Evolutionary conservation across 2,329 filamentous ascomycete genomes (phyloP), one percentile per base, ranked within the genome.

Genomic region (Gyromitra esculenta): DNA sequence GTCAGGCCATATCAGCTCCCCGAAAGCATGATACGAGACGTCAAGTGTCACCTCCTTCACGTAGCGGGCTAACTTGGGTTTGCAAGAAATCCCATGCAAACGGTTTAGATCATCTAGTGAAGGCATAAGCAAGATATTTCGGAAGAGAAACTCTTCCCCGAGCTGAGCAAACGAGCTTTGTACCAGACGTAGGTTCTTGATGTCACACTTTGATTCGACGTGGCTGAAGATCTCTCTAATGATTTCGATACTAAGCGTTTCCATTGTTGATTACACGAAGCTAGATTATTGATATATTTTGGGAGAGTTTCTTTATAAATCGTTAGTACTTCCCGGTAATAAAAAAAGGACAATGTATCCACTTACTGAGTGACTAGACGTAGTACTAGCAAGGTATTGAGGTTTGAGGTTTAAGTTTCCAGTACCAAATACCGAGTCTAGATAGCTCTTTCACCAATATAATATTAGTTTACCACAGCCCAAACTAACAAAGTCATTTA

Each of bases 111-210:
- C 56, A n/a, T 56, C 35, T 5, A 13, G 50, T 11, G 35, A 56
- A 25, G 64, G 64, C 3, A 41, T 35, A 21, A 67, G 13, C 5
- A 41, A 9, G 45, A 67, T 41, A 7, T 52, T 43, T 25, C 7
- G 48, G 64, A 67, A 67, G 15, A 67, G 50, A 54, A 56, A 57
- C 48, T 67, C 48, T 21, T 67, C 35, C 31, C 31, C 64, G 15
- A 67, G 64, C 7, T 43, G 45, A 7, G 64, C 64, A 31, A 67
- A 67, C 15, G 64, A 67, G 41, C 37, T 21, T n/a, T 67, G 64
- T n/a, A 67, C 64, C 1, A 56, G 50, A 9, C 64, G 64, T 8
- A 67, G 43, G 11, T 18, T 67, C 8, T 48, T 31, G 35, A 67
- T 48, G 43, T 64, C 62, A 1, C 15, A n/a, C 25, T 50, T 64